Percentiles rank a stretch among this genome's conserved stretches.
Evolutionary conservation across 179 eudicot genomes (phyloP).

Genomic region (Silene noctiflora): DNA sequence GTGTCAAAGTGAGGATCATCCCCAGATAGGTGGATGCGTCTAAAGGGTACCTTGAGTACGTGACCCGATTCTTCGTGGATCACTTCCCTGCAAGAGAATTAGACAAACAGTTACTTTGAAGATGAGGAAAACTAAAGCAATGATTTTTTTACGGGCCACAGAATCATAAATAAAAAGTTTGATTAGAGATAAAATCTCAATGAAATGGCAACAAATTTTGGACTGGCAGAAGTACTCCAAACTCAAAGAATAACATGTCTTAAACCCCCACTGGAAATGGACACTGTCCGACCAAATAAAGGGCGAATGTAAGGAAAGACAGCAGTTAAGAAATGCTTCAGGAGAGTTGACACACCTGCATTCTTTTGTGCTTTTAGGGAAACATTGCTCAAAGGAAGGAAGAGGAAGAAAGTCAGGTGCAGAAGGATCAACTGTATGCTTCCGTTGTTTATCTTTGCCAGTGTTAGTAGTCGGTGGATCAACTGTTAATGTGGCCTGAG

Average conservation of each 20-base stretch:
- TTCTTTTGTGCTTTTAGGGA: conserved; percentile 92
- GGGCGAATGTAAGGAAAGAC: too few species aligned
- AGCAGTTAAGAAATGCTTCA: background rate
- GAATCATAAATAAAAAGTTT: background rate
- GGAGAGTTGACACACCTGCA: conserved; percentile 41
- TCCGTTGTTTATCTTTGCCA: conserved; percentile 50
- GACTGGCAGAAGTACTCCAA: background rate
- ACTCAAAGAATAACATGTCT: too few species aligned
- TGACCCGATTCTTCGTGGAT: conserved; percentile 75
- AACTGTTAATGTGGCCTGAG: conserved; percentile 78
- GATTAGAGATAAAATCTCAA: too few species aligned
- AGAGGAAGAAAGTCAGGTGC: conserved; percentile 94
- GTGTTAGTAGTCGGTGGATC: conserved; percentile 59
- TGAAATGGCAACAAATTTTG: background rate
- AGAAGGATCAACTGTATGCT: conserved; percentile 87
- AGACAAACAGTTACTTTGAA: background rate
- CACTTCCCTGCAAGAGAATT: conserved; percentile 55
- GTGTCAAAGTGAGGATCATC: conserved; percentile 90
- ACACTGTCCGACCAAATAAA: too few species aligned
- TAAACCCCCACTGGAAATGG: too few species aligned
- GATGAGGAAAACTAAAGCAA: background rate
- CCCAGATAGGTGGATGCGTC: conserved; percentile 85
- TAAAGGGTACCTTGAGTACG: conserved; percentile 85
- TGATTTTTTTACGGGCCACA: background rate
- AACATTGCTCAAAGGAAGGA: conserved; percentile 90